Percentiles rank a stretch among this genome's conserved stretches.
phyloP scores from a whole-genome alignment of 2,329 filamentous ascomycete species.

The Penicillium sp. region DNA sequence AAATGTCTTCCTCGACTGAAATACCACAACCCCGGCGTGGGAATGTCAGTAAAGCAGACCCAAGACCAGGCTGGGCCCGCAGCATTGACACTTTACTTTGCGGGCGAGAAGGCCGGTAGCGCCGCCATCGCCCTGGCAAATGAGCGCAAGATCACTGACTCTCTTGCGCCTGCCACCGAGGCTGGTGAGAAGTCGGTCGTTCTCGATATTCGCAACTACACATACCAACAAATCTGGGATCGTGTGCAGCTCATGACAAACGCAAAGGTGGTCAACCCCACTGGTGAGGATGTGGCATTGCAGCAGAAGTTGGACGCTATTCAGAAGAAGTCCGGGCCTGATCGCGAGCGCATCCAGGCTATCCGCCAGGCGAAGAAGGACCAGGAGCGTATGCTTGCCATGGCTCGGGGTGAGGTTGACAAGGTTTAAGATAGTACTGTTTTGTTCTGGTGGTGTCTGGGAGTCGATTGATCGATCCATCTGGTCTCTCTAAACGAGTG shows the following conservation, averaged over 20 bases:
- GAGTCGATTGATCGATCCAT: constrained; percentile 11
- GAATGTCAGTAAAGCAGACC: constrained; percentile 78
- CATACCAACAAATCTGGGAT: constrained; percentile 46
- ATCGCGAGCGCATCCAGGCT: constrained; percentile 39
- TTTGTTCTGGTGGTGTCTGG: constrained; percentile 10
- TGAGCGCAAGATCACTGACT: constrained; percentile 29
- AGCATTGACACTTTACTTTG: constrained; percentile 46
- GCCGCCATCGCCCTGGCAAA: constrained; percentile 28
- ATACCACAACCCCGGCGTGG: constrained; percentile 85
- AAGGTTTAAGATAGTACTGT: constrained; percentile 30
- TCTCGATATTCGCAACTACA: constrained; percentile 42
- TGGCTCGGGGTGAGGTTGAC: constrained; percentile 47
- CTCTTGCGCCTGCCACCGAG: constrained; percentile 36
- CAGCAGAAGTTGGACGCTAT: constrained; percentile 39
- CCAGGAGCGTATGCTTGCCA: constrained; percentile 47
- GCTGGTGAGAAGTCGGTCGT: constrained; percentile 35
- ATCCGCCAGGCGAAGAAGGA: constrained; percentile 49
- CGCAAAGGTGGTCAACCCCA: constrained; percentile 38
- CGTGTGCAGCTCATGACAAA: constrained; percentile 45
- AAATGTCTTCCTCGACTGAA: constrained; percentile 82
- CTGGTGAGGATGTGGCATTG: constrained; percentile 38
- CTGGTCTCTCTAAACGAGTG: constrained; percentile 11
- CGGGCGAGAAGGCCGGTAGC: constrained; percentile 31
- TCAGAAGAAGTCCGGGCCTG: constrained; percentile 38
- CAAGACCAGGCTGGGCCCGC: constrained; percentile 50